Evolutionary conservation across 306 rosid species (phyloP), one percentile per base, ranked within the genome.

Genomic region (Fragaria vesca): DNA sequence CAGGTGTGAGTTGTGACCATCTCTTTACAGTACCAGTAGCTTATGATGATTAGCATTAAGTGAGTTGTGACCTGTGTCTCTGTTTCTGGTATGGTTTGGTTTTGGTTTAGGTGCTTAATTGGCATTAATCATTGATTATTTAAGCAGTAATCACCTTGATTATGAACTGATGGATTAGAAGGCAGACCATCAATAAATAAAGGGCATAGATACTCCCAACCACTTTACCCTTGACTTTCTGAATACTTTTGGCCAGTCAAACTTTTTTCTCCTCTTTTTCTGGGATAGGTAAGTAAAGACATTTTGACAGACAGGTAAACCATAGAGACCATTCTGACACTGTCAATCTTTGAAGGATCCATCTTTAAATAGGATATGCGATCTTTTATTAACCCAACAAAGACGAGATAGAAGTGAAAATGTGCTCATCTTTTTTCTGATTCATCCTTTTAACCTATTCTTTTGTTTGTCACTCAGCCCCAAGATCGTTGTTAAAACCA

Each of bases 241-340:
- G 15, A 10, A 5, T 5, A 30, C 51, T 5, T 5, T 11, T 45
- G 50, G 30, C 47, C 15, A 45, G 24, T 20, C 28, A 66, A 18
- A 18, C 48, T 7, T 34, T 17, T 18, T 66, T 32, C 36, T 63
- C 18, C 46, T 36, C 71, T 66, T 66, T 66, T 66, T 38, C 71
- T 66, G 30, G 47, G 28, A 63, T 15, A 9, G 70, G 28, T 66
- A 20, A 66, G 40, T 65, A 38, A 36, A 36, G 1, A 66, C 50
- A 66, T 38, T 65, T 63, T 63, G 43, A 34, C 45, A 65, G n/a
- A 38, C 71, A 66, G 48, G 28, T 18, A 66, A 66, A 66, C 48
- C 69, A 65, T 20, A 3, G 0, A 38, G 47, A 18, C n/a, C 28
- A 30, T 8, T 66, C 28, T 66, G 50, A 66, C 71, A 66, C 71